Evolutionary conservation across 2,329 filamentous ascomycete genomes (phyloP), one percentile per base, ranked within the genome.

Genomic region (Diplodia sapinea): DNA sequence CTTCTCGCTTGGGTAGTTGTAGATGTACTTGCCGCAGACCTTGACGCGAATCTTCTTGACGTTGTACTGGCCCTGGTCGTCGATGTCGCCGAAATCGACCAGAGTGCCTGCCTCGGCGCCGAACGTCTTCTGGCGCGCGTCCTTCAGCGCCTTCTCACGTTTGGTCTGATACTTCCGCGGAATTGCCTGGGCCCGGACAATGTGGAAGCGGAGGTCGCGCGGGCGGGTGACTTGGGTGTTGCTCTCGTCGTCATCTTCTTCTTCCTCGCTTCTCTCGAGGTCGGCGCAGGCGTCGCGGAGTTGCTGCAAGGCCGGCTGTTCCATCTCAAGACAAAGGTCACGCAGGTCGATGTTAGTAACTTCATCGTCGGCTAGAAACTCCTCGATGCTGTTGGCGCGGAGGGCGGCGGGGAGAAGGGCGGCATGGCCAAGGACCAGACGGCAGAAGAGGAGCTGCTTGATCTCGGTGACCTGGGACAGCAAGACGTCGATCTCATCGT

Each of bases 231-330:
- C 31, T 5, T 3, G 26, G 4, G 40, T 31, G 1, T 66, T 72
- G 4, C 74, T 74, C 4, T 71, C 69, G 12, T 75, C 71, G 23
- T 80, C 77, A 15, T 77, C 76, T 3, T 78, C 75, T 40, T 78
- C 76, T 3, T 79, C 75, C 33, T 81, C 79, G 13, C 75, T 76
- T 15, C 82, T 77, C 17, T 78, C 76, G 52, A 84, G 79, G 71
- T 85, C 83, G 4, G 82, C 83, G 70, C 83, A 85, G 15, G 83
- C 82, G 72, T 85, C 82, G 51, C 82, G 78, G 26, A 85, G 79
- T 54, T 83, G 81, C 69, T 85, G 82, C 2, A 84, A 75, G n/a
- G 73, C 75, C 20, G 83, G 82, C 54, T 80, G 77, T 68, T 85
- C 83, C 56, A 84, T 74, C 68, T 82, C 82, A 26, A 85, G 74